Conservation (phyloP, 192 early-diverging fungal species). For the Coemansia sp. region DNA sequence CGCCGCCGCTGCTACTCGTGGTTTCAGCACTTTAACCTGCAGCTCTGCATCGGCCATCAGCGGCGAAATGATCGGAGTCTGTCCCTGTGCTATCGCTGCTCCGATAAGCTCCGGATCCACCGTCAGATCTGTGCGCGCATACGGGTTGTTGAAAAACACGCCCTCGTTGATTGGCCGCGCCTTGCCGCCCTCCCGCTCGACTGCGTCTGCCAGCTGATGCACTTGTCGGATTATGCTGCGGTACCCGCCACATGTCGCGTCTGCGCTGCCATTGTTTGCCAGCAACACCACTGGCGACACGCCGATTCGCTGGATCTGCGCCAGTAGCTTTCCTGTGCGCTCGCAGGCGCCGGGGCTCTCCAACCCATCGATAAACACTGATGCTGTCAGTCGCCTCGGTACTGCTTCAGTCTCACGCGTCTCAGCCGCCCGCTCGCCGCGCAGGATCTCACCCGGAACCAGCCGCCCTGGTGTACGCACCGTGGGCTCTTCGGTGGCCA, state of each 20-base stretch:
- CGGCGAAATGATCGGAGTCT: constrained; percentile 62
- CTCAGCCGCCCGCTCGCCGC: not conserved
- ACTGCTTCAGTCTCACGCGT: constrained; percentile 2
- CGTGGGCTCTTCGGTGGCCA: constrained; percentile 17
- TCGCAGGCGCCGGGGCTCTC: constrained; percentile 8
- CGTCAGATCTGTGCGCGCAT: constrained; percentile 15
- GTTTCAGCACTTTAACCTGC: constrained; percentile 42
- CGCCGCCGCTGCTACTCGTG: constrained; percentile 49
- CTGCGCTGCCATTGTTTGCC: not conserved
- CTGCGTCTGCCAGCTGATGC: constrained; percentile 59
- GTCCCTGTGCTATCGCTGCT: constrained; percentile 60
- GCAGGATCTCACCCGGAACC: constrained; percentile 24
- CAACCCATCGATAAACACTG: constrained; percentile 33
- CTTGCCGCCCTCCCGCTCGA: constrained; percentile 71
- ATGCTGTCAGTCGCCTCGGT: constrained; percentile 26
- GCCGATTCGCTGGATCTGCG: constrained; percentile 53
- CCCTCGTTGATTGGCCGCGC: constrained; percentile 69
- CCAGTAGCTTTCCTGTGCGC: constrained; percentile 42
- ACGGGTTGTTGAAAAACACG: constrained; percentile 55
- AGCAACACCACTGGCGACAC: constrained; percentile 47
- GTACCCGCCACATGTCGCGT: constrained; percentile 11
- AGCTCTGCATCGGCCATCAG: constrained; percentile 56
- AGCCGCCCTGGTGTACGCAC: constrained; percentile 3
- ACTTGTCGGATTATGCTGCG: constrained; percentile 16
- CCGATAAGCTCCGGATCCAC: constrained; percentile 58